Conservation (phyloP, 768 basidiomycete genomes). For the Collybiopsis luxurians region DNA sequence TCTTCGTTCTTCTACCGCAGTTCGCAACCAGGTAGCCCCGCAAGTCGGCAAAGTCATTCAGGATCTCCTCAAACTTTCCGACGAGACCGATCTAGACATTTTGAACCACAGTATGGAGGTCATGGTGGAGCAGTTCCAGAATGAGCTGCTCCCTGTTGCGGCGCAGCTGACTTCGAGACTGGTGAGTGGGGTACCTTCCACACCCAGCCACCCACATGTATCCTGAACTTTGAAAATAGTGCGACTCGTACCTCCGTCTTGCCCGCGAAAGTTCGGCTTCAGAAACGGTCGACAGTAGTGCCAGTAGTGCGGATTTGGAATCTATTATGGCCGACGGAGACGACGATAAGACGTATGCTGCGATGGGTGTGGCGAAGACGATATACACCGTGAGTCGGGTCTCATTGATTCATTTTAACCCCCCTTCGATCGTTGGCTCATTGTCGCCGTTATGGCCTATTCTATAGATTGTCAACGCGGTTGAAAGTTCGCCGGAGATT, state of each 20-base stretch:
- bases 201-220: background rate
- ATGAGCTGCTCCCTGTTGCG: constrained; percentile 82
- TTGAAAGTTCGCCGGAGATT: constrained; percentile 73
- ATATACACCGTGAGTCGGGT: constrained; percentile 61
- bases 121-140: constrained; percentile 84
- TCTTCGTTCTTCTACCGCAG: constrained; percentile 31
- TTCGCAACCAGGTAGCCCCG: constrained; percentile 65
- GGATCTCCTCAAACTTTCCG: constrained; percentile 86
- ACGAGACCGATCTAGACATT: constrained; percentile 87
- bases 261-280: constrained; percentile 58
- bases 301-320: constrained; percentile 50
- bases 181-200: constrained; percentile 38
- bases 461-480: constrained; percentile 69
- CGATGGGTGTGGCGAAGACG: constrained; percentile 86
- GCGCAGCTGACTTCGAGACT: constrained; percentile 75
- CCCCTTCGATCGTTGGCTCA: background rate
- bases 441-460: background rate
- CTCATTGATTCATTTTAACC: too few relatives aligned
- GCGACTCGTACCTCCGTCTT: constrained; percentile 80
- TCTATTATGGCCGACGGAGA: constrained; percentile 52
- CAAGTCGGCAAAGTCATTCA: constrained; percentile 87
- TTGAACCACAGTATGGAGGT: constrained; percentile 81
- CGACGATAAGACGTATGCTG: constrained; percentile 84
- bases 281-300: constrained; percentile 41
- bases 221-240: constrained; percentile 36